Evolutionary conservation across 257 asterid species (phyloP), one percentile per base, ranked within the genome.

Genomic region (Coffea eugenioides): DNA sequence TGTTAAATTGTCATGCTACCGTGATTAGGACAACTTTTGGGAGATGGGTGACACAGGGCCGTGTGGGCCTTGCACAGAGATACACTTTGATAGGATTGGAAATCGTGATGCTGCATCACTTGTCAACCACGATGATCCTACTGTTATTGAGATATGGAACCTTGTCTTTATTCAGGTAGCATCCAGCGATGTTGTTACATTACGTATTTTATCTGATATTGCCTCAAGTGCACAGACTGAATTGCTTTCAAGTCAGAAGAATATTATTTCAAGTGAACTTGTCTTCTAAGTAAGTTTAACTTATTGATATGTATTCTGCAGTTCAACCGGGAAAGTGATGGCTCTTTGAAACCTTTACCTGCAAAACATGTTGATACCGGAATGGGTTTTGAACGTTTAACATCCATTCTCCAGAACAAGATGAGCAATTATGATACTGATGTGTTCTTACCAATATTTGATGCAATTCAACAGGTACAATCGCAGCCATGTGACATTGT

Each of bases 21-120:
- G 54, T 82, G 65, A 74, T 77, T 56, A 95, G 98, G 99, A 96
- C 88, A 94, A 96, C 69, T 96, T 96, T 80, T 96, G 99, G 99
- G 99, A 96, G 87, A 96, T 96, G 99, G 99, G 99, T 72, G 99
- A 96, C 87, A 91, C 99, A 16, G 99, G 99, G 64, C 99, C 99
- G 9, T 96, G 99, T 76, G 99, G 99, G 62, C 99, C 99, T 74
- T 96, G 98, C 86, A 92, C 99, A 0, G 99, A 96, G 86, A 89
- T 96, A 78, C 99, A 96, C 83, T 96, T 89, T 74, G 99, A 96
- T 82, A 89, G 99, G 85, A 91, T 96, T 62, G 99, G 99, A 39
- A 90, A 89, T 79, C 98, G 99, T 13, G 95, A 96, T 91, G 98
- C 92, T 75, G 92, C 97, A 23, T 82, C 95, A 8, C 73, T 89